Percentiles rank a stretch among this genome's conserved stretches.
Conservation (phyloP, 805 yeast genomes). For the Suhomyces kilbournensis region DNA sequence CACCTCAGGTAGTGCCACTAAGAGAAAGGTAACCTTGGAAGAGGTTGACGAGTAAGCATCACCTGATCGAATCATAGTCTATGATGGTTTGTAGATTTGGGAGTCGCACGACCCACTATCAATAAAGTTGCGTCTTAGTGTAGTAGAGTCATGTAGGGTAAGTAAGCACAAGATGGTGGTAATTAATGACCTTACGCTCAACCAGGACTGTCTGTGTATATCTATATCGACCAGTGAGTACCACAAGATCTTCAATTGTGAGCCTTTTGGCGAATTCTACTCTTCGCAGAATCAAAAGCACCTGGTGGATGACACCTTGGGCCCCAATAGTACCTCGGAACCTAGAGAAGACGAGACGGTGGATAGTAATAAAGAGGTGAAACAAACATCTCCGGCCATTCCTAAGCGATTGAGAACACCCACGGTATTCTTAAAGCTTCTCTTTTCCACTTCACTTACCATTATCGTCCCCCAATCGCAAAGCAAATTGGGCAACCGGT, state of each 20-base stretch:
- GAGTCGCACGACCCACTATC: not conserved
- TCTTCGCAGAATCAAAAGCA: slow-evolving; percentile 13
- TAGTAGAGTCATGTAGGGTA: not conserved
- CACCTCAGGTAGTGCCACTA: slow-evolving; percentile 15
- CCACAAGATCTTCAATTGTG: slow-evolving; percentile 42
- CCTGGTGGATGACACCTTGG: not conserved
- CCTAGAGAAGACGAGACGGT: not conserved
- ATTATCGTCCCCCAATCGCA: slow-evolving; percentile 35
- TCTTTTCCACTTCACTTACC: slow-evolving; percentile 41
- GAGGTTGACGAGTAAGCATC: slow-evolving; percentile 33
- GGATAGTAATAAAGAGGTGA: not conserved
- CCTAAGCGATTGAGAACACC: slow-evolving; percentile 9
- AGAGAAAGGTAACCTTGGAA: slow-evolving; percentile 38
- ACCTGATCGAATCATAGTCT: not conserved
- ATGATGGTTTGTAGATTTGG: not conserved
- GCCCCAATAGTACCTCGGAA: not conserved
- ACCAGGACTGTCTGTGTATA: slow-evolving; percentile 41
- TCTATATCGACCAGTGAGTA: slow-evolving; percentile 31
- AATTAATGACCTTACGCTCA: slow-evolving; percentile 39
- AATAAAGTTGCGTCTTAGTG: not conserved
- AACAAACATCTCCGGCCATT: not conserved
- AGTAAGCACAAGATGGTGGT: slow-evolving; percentile 11
- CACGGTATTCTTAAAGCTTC: slow-evolving; percentile 34
- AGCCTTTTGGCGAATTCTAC: slow-evolving; percentile 45
- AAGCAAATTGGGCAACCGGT: slow-evolving; percentile 23